These are phyloP conservation scores for Plectosphaerella sp. DNA, from an alignment of 2,329 filamentous ascomycete species.

Conservation along the genomic window DNA sequence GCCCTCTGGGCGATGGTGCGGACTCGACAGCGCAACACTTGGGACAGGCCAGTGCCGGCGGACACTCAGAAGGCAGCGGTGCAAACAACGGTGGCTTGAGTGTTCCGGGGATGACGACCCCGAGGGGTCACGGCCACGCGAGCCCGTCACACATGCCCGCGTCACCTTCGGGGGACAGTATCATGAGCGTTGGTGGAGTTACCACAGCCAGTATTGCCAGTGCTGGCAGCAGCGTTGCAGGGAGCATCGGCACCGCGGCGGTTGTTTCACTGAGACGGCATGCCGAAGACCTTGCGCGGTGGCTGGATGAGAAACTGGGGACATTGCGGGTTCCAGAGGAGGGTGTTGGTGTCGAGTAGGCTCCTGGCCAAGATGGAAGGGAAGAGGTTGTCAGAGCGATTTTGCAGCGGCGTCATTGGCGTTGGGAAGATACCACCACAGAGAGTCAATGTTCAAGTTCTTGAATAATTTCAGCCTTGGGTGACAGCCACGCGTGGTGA, in stretches of 20 bases:
- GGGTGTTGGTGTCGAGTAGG: slow-evolving; percentile 32
- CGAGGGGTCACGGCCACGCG: slow-evolving; percentile 23
- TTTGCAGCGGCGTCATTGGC: not conserved
- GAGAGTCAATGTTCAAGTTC: not conserved
- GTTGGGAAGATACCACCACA: slow-evolving; percentile 12
- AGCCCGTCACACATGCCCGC: slow-evolving; percentile 16
- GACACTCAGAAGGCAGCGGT: slow-evolving; percentile 1
- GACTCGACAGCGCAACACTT: not conserved
- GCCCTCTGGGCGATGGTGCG: slow-evolving; percentile 29
- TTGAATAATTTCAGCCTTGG: not conserved
- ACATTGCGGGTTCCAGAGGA: slow-evolving; percentile 49
- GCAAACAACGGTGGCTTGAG: slow-evolving; percentile 15
- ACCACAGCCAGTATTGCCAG: slow-evolving; percentile 36
- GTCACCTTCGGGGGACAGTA: slow-evolving; percentile 41
- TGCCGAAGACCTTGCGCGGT: slow-evolving; percentile 54
- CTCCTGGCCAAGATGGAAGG: not conserved
- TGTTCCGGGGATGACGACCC: slow-evolving; percentile 13
- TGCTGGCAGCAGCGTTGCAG: slow-evolving; percentile 32
- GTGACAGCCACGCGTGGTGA: not conserved
- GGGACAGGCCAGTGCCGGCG: not conserved
- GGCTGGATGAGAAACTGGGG: slow-evolving; percentile 57
- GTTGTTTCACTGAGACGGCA: slow-evolving; percentile 50
- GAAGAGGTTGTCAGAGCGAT: not conserved
- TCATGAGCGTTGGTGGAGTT: slow-evolving; percentile 38
- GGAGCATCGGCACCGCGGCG: slow-evolving; percentile 33